These are phyloP conservation scores for Akanthomyces dipterigenus DNA, from an alignment of 2,329 filamentous ascomycete genomes.

Conservation along the genomic window DNA sequence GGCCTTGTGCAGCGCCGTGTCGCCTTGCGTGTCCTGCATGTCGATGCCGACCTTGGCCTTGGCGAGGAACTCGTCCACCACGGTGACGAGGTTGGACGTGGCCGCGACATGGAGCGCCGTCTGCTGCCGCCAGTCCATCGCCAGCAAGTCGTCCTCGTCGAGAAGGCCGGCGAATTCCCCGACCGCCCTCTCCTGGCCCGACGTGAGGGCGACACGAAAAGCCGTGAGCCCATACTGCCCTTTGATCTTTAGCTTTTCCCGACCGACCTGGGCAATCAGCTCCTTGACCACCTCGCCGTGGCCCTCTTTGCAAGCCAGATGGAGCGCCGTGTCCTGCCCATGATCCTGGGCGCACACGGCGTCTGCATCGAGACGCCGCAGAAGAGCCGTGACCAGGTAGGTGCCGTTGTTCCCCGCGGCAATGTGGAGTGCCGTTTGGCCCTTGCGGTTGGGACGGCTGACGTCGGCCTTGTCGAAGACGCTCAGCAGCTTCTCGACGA, in stretches of 20 bases:
- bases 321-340: not conserved
- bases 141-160: not conserved
- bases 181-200: not conserved
- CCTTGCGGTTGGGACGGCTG: too few relatives aligned
- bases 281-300: not conserved
- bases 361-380: not conserved
- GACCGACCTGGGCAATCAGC: not conserved
- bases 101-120: not conserved
- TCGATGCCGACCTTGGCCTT: not conserved
- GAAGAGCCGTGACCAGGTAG: not conserved
- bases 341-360: not conserved
- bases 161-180: not conserved
- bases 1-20: not conserved
- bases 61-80: not conserved
- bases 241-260: not conserved
- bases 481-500: too few relatives aligned
- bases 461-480: too few relatives aligned
- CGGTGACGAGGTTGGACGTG: not conserved
- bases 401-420: too few relatives aligned
- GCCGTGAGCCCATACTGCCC: not conserved
- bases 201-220: not conserved
- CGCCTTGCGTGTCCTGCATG: not conserved
- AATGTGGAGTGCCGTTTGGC: too few relatives aligned
- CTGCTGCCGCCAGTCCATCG: not conserved
- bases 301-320: not conserved